A percentile compares a stretch with the other conserved stretches of the same genome.
Evolutionary conservation across 225 moss, liverwort and hornwort genomes (phyloP).

Genomic region (Marchantia polymorpha): DNA sequence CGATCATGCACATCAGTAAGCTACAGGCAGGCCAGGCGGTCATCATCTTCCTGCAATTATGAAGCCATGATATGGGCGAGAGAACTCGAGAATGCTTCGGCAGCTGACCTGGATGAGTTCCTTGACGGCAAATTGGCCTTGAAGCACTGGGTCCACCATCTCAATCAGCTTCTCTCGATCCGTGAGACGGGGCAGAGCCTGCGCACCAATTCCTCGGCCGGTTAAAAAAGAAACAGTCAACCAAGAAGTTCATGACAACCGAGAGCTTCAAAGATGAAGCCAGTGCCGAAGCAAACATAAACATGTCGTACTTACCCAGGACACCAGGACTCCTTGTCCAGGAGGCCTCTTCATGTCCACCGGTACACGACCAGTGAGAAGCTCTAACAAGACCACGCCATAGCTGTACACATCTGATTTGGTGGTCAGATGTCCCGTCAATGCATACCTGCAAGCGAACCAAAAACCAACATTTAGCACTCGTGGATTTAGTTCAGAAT

Average conservation of each 20-base stretch:
- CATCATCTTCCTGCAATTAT: not conserved
- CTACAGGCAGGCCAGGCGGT: no score
- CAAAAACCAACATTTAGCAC: not conserved
- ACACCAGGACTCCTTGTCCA: constrained; percentile 53
- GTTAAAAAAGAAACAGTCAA: not conserved
- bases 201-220: constrained; percentile 3
- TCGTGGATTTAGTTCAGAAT: not conserved
- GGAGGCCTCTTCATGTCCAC: constrained; percentile 59
- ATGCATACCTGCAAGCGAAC: constrained; percentile 37
- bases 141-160: constrained; percentile 48
- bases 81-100: not conserved
- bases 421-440: constrained; percentile 56
- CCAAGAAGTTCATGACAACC: not conserved
- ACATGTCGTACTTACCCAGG: constrained; percentile 36
- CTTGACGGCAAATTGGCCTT: constrained; percentile 49
- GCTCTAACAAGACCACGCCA: constrained; percentile 52
- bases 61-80: not conserved
- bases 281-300: not conserved
- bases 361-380: constrained; percentile 53
- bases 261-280: not conserved
- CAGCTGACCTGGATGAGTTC: constrained; percentile 48
- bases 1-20: not conserved
- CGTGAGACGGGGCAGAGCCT: constrained; percentile 46
- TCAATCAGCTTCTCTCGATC: constrained; percentile 52
- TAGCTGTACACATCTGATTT: constrained; percentile 59